Percentiles rank a stretch among this genome's conserved stretches.
These are phyloP conservation scores for Porpolomopsis calyptriformis DNA, from an alignment of 768 basidiomycete genomes.

Conservation along the genomic window DNA sequence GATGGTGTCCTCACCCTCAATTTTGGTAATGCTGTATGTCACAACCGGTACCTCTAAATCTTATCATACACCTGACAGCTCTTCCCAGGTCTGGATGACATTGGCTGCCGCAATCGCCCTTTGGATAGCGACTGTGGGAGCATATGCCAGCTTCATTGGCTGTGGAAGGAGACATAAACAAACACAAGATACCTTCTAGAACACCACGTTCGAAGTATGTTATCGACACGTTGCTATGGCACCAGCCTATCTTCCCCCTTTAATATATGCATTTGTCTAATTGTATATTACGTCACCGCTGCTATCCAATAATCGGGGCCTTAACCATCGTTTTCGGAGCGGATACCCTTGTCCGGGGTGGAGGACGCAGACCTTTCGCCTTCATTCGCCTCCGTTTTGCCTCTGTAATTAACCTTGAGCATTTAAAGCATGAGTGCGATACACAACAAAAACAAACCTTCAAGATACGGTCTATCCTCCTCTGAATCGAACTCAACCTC, in stretches of 20 bases:
- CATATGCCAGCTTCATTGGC: too few species aligned
- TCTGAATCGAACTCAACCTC: conserved; percentile 60
- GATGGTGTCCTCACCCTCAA: conserved; percentile 27
- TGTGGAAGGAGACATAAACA: too few species aligned
- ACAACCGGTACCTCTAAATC: background rate
- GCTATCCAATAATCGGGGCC: too few species aligned
- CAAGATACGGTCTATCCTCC: conserved; percentile 67
- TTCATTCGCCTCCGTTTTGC: conserved; percentile 68
- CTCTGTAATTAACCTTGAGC: conserved; percentile 31
- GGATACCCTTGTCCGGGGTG: conserved; percentile 34
- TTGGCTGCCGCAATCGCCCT: conserved; percentile 38
- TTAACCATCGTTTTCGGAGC: conserved; percentile 11
- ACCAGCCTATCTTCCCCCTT: too few species aligned
- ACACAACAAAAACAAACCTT: conserved; percentile 43
- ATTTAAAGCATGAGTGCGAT: conserved; percentile 7
- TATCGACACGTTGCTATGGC: too few species aligned
- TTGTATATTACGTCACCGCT: background rate
- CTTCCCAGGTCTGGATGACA: conserved; percentile 41
- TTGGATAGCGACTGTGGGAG: conserved; percentile 29
- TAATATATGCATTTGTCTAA: background rate
- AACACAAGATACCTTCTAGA: background rate
- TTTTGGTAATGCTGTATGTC: conserved; percentile 41
- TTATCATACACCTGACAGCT: conserved; percentile 1
- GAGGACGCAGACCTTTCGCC: conserved; percentile 60
- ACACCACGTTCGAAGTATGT: too few species aligned